These are phyloP conservation scores for Cladosporium sp. DNA, from an alignment of 2,329 filamentous ascomycete species.

Conservation along the genomic window DNA sequence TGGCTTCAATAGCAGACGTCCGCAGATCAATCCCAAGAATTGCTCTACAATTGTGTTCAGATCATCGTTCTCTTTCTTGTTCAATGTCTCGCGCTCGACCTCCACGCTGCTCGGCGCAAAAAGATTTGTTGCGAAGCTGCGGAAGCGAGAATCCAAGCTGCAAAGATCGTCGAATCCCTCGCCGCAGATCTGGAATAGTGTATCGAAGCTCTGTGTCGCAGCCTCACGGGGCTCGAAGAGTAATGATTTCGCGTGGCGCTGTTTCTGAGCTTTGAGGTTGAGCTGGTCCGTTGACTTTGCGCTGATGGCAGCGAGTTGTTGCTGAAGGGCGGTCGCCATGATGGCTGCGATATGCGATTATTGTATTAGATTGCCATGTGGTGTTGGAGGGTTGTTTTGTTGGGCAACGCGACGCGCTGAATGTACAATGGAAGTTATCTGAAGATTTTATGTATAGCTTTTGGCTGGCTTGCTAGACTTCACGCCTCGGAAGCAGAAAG, in stretches of 20 bases:
- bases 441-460: neutral
- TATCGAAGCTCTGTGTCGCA: conserved; percentile 83
- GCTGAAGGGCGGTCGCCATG: conserved; percentile 84
- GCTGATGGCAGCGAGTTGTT: conserved; percentile 90
- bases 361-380: conserved; percentile 10
- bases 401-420: neutral
- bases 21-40: conserved; percentile 76
- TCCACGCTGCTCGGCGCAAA: conserved; percentile 92
- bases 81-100: conserved; percentile 84
- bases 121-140: conserved; percentile 68
- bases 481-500: neutral
- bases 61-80: conserved; percentile 72
- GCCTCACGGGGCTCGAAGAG: conserved; percentile 87
- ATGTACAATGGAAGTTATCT: neutral
- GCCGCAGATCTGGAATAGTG: conserved; percentile 77
- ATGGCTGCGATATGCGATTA: neutral
- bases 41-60: conserved; percentile 72
- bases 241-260: conserved; percentile 87
- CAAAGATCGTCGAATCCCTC: conserved; percentile 92
- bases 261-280: conserved; percentile 88
- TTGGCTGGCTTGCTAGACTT: neutral
- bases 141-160: conserved; percentile 75
- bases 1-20: conserved; percentile 74
- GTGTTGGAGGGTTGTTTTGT: neutral
- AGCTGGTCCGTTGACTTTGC: conserved; percentile 85